Conservation (phyloP, 805 yeast species). For the Sugiyamaella boreocaroliniensis region DNA sequence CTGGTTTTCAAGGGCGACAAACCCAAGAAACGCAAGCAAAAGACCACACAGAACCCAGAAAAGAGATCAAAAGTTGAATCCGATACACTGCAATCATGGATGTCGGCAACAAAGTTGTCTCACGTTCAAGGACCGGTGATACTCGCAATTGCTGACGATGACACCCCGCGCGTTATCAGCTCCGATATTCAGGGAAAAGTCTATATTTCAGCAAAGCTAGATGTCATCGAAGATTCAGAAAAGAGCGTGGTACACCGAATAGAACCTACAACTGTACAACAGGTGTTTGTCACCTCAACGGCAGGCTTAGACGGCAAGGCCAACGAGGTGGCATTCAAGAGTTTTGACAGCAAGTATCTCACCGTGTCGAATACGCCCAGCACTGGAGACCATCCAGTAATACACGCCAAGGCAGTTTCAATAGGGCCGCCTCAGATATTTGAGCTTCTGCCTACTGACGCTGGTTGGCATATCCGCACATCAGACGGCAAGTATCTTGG, state of each 20-base stretch:
- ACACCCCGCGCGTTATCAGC: constrained; percentile 14
- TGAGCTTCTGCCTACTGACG: constrained; percentile 9
- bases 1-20: constrained; percentile 35
- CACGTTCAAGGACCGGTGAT: constrained; percentile 34
- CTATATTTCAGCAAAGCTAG: constrained; percentile 18
- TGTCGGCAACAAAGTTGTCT: constrained; percentile 23
- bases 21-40: constrained; percentile 16
- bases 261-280: constrained; percentile 31
- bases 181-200: constrained; percentile 24
- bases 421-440: constrained; percentile 30
- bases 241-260: constrained; percentile 14
- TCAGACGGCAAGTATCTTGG: constrained; percentile 14
- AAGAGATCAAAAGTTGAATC: neutral
- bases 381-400: neutral
- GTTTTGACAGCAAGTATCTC: constrained; percentile 27
- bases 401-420: constrained; percentile 30
- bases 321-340: constrained; percentile 26
- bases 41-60: constrained; percentile 1
- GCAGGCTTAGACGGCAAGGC: constrained; percentile 13
- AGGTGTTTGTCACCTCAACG: constrained; percentile 29
- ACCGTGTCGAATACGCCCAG: constrained; percentile 16
- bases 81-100: constrained; percentile 20
- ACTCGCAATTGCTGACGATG: constrained; percentile 15
- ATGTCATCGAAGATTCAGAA: constrained; percentile 7
- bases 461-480: constrained; percentile 23